Percentiles rank a stretch among this genome's conserved stretches.
These are phyloP conservation scores for Cymodocea nodosa DNA, from an alignment of 116 monocot genomes.

Conservation along the genomic window DNA sequence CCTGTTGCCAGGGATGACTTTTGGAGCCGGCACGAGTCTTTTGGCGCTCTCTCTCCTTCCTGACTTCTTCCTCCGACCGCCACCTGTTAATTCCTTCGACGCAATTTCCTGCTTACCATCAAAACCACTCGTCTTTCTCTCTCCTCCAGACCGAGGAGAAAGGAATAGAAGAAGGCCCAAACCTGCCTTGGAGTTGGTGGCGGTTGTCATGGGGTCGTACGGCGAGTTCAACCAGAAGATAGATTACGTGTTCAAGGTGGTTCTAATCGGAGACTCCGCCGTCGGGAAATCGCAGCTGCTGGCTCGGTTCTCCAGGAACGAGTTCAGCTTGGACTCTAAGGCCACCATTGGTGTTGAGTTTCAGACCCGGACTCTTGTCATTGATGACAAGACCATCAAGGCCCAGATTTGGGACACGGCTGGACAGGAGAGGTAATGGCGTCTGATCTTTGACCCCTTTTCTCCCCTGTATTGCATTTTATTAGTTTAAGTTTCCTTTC, in stretches of 20 bases:
- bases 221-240: constrained; percentile 68
- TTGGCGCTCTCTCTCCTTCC: no score
- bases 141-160: no score
- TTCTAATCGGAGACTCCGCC: constrained; percentile 82
- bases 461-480: not conserved
- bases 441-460: not conserved
- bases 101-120: no score
- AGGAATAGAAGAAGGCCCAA: no score
- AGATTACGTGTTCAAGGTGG: constrained; percentile 92
- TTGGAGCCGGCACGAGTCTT: no score
- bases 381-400: constrained; percentile 73
- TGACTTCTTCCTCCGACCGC: no score
- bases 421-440: constrained; percentile 63
- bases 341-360: constrained; percentile 81
- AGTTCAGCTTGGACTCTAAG: constrained; percentile 78
- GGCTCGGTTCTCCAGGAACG: constrained; percentile 61
- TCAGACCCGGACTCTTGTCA: constrained; percentile 49
- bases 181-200: no score
- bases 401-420: constrained; percentile 99
- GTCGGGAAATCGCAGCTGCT: constrained; percentile 87
- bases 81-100: no score
- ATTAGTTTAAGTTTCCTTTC: not conserved
- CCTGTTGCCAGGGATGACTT: no score
- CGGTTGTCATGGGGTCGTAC: constrained; percentile 8
- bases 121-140: no score